Evolutionary conservation across 305 asterid genomes (phyloP), one percentile per base, ranked within the genome.

Genomic region (Plantago rigida): DNA sequence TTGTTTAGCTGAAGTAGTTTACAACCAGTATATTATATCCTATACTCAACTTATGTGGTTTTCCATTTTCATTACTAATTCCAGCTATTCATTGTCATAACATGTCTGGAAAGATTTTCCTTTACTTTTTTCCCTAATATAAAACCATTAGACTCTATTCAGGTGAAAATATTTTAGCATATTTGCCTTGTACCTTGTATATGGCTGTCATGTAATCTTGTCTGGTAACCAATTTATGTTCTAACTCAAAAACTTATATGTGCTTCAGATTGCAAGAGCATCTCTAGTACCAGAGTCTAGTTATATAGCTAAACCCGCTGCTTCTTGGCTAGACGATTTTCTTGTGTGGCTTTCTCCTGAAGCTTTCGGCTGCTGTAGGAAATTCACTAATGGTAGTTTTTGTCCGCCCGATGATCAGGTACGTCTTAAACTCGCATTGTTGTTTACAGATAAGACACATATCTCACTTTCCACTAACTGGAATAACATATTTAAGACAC

Each of bases 331-430:
- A 24, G 99, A 92, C 53, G 99, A 92, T 81, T 92, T 81, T 82
- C 95, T 92, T 31, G 98, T 92, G 72, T 92, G 96, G 96, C 64
- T 86, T 59, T 88, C 98, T 55, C 98, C 98, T 14, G 96, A 92
- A 81, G 98, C 98, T 39, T 92, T 92, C 71, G 96, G 94, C 46
- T 92, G 98, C 78, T 92, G 98, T 76, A 71, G 98, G 69, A 92
- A 92, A 81, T 92, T 79, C 82, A 80, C 88, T 41, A 88, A 92
- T 73, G 87, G 80, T 50, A 88, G 79, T 77, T 88, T 80, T 72
- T 92, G 98, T 54, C 94, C 98, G 50, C 96, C 98, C 13, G 76
- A 88, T 79, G 98, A 92, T 73, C 98, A 92, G 94, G 98, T 92
- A 41, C 28, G 26, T 34, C 63, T 60, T 63, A 46, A 48, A 1